These are phyloP conservation scores for Sphagnum fallax DNA, from an alignment of 228 moss, liverwort and hornwort species.

Conservation along the genomic window DNA sequence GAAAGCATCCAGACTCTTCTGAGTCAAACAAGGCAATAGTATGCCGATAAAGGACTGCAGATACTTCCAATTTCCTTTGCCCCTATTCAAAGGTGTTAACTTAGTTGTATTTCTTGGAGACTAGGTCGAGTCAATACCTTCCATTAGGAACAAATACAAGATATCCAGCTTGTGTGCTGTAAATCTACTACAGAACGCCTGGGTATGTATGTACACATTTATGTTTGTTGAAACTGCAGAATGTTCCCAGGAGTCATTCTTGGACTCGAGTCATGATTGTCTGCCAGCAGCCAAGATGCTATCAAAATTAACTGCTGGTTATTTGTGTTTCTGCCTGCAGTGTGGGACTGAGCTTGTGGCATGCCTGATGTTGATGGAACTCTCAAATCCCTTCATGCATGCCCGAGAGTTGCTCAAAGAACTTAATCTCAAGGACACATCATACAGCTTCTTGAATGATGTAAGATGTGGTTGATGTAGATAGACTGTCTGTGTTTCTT, in stretches of 20 bases:
- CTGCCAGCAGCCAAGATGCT: neutral
- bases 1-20: neutral
- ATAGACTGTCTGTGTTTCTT: neutral
- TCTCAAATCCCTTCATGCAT: constrained; percentile 99
- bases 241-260: neutral
- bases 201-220: too few relatives aligned
- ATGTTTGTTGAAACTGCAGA: too few relatives aligned
- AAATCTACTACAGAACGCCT: too few relatives aligned
- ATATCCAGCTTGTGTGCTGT: too few relatives aligned
- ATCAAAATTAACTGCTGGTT: neutral
- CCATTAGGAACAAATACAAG: too few relatives aligned
- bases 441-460: constrained; percentile 68
- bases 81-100: too few relatives aligned
- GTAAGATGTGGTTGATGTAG: constrained; percentile 16
- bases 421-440: constrained; percentile 57
- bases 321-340: constrained; percentile 24
- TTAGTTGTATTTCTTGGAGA: too few relatives aligned
- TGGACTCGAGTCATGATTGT: neutral
- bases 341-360: constrained; percentile 90
- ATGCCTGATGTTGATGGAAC: constrained; percentile 93
- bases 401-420: constrained; percentile 86
- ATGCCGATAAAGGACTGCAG: too few relatives aligned
- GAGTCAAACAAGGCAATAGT: neutral
- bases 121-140: too few relatives aligned
- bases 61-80: too few relatives aligned